These are phyloP conservation scores for Wallacemonas sp. DNA, from an alignment of 208 protist genomes.

Conservation along the genomic window DNA sequence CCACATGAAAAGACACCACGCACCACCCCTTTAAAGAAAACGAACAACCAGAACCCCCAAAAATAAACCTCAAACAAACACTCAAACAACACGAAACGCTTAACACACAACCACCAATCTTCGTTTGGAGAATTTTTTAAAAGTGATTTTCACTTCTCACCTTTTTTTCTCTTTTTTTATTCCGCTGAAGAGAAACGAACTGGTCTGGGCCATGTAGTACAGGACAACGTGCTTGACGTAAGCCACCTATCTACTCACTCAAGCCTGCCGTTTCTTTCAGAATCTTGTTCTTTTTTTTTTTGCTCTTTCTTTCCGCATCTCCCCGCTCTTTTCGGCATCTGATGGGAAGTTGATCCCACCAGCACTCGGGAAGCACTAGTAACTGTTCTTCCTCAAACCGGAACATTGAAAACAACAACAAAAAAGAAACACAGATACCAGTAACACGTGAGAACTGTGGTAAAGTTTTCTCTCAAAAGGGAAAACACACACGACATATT, in stretches of 20 bases:
- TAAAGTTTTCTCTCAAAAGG: not conserved
- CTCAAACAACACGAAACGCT: too few species aligned
- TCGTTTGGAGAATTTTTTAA: not conserved
- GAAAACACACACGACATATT: not conserved
- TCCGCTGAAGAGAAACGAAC: too few species aligned
- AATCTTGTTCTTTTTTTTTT: not conserved
- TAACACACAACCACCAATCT: not conserved
- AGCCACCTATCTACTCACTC: not conserved
- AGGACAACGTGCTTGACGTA: too few species aligned
- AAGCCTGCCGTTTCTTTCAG: not conserved
- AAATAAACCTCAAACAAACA: slow-evolving; percentile 2
- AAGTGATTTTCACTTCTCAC: not conserved
- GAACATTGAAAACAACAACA: not conserved
- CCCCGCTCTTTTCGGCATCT: not conserved
- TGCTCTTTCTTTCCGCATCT: slow-evolving; percentile 16
- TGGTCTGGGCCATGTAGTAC: too few species aligned
- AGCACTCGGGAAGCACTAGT: not conserved
- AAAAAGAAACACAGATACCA: not conserved
- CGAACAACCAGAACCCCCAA: slow-evolving; percentile 1
- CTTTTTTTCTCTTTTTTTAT: not conserved
- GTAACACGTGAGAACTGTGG: not conserved
- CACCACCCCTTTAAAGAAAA: too few species aligned
- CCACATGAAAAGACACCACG: too few species aligned
- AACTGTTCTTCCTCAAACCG: not conserved
- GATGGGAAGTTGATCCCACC: slow-evolving; percentile 5